Evolutionary conservation across 2,329 filamentous ascomycete genomes (phyloP).

Genomic region (Monosporascus sp.): DNA sequence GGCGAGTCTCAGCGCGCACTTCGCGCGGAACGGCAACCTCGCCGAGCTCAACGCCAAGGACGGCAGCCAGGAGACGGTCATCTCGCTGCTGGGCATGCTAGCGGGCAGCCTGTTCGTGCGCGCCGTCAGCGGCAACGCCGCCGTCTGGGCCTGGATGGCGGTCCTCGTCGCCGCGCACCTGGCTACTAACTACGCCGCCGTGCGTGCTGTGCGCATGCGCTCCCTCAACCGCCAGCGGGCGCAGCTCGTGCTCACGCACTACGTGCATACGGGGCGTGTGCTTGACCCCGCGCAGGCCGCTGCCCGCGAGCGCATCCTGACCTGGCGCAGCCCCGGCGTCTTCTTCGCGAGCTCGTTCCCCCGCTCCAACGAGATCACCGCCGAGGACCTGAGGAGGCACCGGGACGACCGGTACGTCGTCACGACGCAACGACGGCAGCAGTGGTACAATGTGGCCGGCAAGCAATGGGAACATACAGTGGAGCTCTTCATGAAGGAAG

Average conservation of each 20-base stretch:
- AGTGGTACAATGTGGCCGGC: too few relatives aligned
- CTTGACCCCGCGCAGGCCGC: conserved; percentile 64
- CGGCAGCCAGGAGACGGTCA: conserved; percentile 89
- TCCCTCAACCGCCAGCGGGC: conserved; percentile 84
- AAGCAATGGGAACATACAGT: conserved; percentile 25
- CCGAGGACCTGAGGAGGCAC: conserved; percentile 45
- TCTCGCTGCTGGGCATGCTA: conserved; percentile 83
- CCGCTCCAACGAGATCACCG: conserved; percentile 9
- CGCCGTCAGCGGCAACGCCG: conserved; percentile 61
- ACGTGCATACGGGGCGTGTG: conserved; percentile 45
- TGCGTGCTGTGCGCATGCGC: conserved; percentile 76
- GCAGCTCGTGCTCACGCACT: conserved; percentile 66
- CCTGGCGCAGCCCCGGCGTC: conserved; percentile 40
- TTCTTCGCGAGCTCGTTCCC: conserved; percentile 31
- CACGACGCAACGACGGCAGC: conserved; percentile 39
- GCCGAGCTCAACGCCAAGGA: conserved; percentile 89
- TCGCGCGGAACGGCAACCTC: conserved; percentile 80
- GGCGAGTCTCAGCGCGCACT: conserved; percentile 86
- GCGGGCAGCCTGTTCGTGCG: conserved; percentile 78
- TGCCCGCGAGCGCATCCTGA: conserved; percentile 60
- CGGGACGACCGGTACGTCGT: conserved; percentile 55
- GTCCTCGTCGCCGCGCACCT: conserved; percentile 72
- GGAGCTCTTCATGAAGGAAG: conserved; percentile 60
- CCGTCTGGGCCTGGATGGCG: conserved; percentile 71
- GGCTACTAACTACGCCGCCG: conserved; percentile 79